A percentile compares a stretch with the other conserved stretches of the same genome.
Conservation (phyloP, 192 early-diverging fungal genomes). For the Coemansia sp. region DNA sequence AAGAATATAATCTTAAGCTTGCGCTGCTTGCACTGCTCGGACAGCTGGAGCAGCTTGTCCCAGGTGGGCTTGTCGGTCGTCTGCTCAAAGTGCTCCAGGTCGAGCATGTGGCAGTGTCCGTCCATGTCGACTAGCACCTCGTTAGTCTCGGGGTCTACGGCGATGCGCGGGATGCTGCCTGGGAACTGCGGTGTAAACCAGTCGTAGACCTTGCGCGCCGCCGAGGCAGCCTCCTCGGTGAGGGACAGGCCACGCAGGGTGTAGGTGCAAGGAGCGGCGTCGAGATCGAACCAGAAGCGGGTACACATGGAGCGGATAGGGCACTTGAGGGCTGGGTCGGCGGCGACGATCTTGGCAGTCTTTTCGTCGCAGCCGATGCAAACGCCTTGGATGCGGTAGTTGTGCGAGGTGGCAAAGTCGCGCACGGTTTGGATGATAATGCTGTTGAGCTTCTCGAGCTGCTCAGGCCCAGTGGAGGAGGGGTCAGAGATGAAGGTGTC, state of each 20-base stretch:
- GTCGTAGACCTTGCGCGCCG: conserved; percentile 71
- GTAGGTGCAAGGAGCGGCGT: conserved; percentile 73
- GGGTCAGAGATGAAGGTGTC: conserved; percentile 41
- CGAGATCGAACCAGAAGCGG: conserved; percentile 72
- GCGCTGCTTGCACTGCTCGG: conserved; percentile 58
- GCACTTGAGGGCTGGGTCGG: conserved; percentile 47
- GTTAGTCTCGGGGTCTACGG: conserved; percentile 63
- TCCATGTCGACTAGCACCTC: conserved; percentile 76
- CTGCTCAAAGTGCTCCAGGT: conserved; percentile 64
- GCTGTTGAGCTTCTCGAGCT: conserved; percentile 54
- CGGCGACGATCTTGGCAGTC: conserved; percentile 43
- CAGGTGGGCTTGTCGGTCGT: conserved; percentile 70
- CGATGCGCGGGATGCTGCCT: conserved; percentile 74
- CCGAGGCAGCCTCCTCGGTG: conserved; percentile 72
- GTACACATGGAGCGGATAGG: conserved; percentile 51
- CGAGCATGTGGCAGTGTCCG: conserved; percentile 66
- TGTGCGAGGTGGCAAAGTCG: conserved; percentile 60
- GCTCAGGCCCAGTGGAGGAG: conserved; percentile 18
- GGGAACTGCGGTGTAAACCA: conserved; percentile 73
- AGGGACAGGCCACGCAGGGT: conserved; percentile 62
- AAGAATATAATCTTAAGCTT: conserved; percentile 71
- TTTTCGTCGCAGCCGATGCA: conserved; percentile 61
- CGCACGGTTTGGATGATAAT: conserved; percentile 59
- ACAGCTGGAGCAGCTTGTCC: conserved; percentile 62
- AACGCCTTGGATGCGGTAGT: conserved; percentile 69